Percentiles rank a stretch among this genome's conserved stretches.
Conservation (phyloP, 2,329 filamentous ascomycete species). For the Sphaerulina musiva region DNA sequence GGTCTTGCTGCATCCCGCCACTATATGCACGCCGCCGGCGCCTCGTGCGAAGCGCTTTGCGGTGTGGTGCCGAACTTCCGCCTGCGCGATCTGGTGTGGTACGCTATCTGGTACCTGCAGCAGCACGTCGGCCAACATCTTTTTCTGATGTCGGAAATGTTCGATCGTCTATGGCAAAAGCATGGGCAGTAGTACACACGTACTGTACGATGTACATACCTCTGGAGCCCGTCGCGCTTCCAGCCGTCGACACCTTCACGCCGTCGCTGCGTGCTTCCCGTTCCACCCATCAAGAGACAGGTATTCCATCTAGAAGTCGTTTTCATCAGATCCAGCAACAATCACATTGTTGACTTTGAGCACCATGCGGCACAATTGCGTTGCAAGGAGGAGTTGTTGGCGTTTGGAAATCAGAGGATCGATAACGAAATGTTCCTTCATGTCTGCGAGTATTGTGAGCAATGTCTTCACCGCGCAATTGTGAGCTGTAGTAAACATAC, state of each 20-base stretch:
- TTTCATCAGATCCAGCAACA: slow-evolving; percentile 76
- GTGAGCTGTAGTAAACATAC: slow-evolving; percentile 39
- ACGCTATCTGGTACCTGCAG: slow-evolving; percentile 9
- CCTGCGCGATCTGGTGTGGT: neutral
- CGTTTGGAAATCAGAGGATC: slow-evolving; percentile 97
- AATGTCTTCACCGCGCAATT: neutral
- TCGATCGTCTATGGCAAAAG: slow-evolving; percentile 1
- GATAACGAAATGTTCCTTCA: slow-evolving; percentile 97
- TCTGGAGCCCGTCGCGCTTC: slow-evolving; percentile 1
- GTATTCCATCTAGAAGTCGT: slow-evolving; percentile 59
- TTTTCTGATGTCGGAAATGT: slow-evolving; percentile 1
- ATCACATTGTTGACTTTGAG: slow-evolving; percentile 96
- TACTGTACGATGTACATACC: slow-evolving; percentile 21
- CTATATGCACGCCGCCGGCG: neutral
- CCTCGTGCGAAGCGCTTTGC: neutral
- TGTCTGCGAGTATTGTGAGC: slow-evolving; percentile 52
- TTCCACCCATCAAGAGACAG: neutral
- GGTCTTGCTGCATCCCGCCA: neutral
- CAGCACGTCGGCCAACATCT: neutral
- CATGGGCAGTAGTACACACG: slow-evolving; percentile 6
- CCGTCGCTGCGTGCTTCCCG: slow-evolving; percentile 7
- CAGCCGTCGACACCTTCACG: slow-evolving; percentile 7
- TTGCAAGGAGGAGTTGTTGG: slow-evolving; percentile 92
- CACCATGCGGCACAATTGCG: slow-evolving; percentile 96
- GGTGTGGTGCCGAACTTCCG: slow-evolving; percentile 11